Base-by-base conservation (phyloP, 106 monocot species). In the Agapanthus africanus region DNA sequence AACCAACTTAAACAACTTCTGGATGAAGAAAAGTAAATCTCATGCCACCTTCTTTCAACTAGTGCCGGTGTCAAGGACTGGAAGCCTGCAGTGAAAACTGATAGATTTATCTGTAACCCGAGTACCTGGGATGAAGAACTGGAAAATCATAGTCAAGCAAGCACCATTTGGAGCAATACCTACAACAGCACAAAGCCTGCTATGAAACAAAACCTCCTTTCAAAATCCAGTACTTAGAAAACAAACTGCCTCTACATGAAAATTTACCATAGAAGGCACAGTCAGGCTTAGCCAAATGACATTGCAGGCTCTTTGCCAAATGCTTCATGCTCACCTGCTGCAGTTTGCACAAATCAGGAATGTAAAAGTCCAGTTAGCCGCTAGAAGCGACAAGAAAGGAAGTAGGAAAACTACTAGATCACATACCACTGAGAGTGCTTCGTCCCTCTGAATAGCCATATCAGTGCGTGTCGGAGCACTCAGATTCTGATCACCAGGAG, bases 281-380 rank as follows among this genome's bases (percentile, higher is more conserved):
- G 57, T 97, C 95, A 6, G 95, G 95, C 70, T 97, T 97, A 16
- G 97, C 84, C 54, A 84, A 77, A 76, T 97, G 91, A 33, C 97
- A 97, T 19, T 91, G 97, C 76, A 97, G 70, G 71, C 97, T 89
- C 80, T 89, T 97, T 9, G 46, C 84, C 31, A 97, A 77, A 41
- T 97, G 88, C 76, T 97, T 97, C 86, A 91, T 80, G 82, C 86
- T 92, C 59, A 92, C 86, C 84, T 97, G 91, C 95, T 95, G 75
- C 30, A 74, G 59, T 80, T 73, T 13, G 3, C 70, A 4, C 52
- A 69, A 3, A 59, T 59, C 8, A 60, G 8, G 57, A 21, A 28
- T 16, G 39, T 9, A 59, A 61, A 39, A 56, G 10, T 13, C 15
- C 46, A 69, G 25, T 60, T 0, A 30, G 19, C 5, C 46, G 69